Percentiles rank a stretch among this genome's conserved stretches.
Conservation (phyloP, 2,329 filamentous ascomycete species). For the Incumbomyces delicatus region DNA sequence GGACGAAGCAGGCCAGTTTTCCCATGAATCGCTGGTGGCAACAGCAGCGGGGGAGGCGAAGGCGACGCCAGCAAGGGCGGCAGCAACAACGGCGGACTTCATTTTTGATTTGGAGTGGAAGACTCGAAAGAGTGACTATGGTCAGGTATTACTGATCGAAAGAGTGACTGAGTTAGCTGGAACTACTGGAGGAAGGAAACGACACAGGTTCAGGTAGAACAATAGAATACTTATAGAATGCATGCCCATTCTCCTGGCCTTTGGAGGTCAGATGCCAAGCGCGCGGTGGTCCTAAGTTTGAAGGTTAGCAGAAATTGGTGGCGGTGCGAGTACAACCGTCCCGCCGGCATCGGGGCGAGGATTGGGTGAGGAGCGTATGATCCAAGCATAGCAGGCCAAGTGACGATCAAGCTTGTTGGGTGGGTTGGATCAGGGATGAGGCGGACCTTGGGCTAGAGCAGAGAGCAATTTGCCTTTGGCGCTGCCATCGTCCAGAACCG, state of each 20-base stretch:
- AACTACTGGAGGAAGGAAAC: background rate
- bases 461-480: constrained; percentile 3
- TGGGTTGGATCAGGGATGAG: background rate
- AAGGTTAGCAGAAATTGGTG: constrained; percentile 4
- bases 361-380: background rate
- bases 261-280: background rate
- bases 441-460: background rate
- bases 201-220: background rate
- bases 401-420: background rate
- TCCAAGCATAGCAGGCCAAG: background rate
- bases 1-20: background rate
- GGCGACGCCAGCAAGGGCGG: constrained; percentile 6
- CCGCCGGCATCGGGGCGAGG: background rate
- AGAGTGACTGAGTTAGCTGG: constrained; percentile 4
- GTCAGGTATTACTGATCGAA: constrained; percentile 4
- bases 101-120: constrained; percentile 3
- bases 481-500: background rate
- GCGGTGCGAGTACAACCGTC: background rate
- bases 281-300: background rate
- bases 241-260: background rate
- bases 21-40: background rate
- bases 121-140: constrained; percentile 6
- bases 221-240: constrained; percentile 5
- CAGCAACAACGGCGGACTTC: constrained; percentile 6
- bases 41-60: background rate